phyloP scores from a whole-genome alignment of 2,329 filamentous ascomycete species.

The Monosporascus sp. region DNA sequence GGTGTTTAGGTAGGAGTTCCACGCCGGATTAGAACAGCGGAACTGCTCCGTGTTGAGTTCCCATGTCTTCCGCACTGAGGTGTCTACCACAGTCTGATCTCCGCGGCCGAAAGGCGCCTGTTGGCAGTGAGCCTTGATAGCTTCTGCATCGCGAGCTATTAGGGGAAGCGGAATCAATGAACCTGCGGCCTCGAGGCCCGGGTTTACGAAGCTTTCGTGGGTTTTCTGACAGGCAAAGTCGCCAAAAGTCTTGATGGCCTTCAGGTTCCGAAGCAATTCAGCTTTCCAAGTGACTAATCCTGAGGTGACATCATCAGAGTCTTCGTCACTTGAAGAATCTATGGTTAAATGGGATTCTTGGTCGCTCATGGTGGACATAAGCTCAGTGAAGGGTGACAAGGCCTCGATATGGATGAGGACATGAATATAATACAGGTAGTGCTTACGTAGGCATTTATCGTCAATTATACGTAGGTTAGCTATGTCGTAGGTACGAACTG shows the following conservation, averaged over 20 bases:
- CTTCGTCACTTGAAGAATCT: neutral
- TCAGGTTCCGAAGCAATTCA: neutral
- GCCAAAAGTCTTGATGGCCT: slow-evolving; percentile 8
- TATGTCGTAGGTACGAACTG: too few relatives aligned
- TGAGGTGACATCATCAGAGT: neutral
- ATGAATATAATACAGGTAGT: neutral
- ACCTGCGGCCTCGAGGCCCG: slow-evolving; percentile 19
- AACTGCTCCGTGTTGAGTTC: slow-evolving; percentile 32
- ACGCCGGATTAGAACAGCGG: slow-evolving; percentile 29
- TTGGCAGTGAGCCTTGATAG: slow-evolving; percentile 16
- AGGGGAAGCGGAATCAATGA: slow-evolving; percentile 22
- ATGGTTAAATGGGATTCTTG: neutral
- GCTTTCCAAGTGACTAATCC: neutral
- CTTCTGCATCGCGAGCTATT: slow-evolving; percentile 16
- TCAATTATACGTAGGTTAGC: too few relatives aligned
- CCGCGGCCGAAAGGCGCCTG: slow-evolving; percentile 33
- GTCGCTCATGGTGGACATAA: neutral
- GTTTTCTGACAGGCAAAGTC: slow-evolving; percentile 10
- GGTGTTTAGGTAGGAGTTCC: slow-evolving; percentile 23
- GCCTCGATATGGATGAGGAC: neutral
- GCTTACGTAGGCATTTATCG: neutral
- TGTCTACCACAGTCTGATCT: slow-evolving; percentile 32
- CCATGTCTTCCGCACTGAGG: slow-evolving; percentile 32
- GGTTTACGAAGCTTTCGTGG: slow-evolving; percentile 13
- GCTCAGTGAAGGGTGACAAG: neutral